phyloP scores from a whole-genome alignment of 106 monocot genomes.

The Dendrobium chrysotoxum region DNA sequence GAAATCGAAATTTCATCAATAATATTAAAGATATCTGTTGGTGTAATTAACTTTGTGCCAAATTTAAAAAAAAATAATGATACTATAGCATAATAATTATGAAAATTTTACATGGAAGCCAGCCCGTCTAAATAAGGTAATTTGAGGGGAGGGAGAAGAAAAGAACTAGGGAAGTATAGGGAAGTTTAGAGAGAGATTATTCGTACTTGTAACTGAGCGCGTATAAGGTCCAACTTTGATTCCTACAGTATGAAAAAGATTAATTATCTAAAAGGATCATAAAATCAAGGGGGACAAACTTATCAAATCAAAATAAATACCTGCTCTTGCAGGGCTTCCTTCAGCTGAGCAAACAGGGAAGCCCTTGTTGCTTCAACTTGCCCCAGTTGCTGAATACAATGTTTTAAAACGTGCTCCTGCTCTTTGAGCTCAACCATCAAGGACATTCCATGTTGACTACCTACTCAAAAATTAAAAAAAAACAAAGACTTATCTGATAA shows the following conservation, averaged over 20 bases:
- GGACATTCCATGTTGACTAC: constrained; percentile 42
- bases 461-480: constrained; percentile 22
- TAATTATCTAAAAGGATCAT: background rate
- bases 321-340: constrained; percentile 85
- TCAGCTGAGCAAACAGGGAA: constrained; percentile 52
- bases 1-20: background rate
- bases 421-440: constrained; percentile 54
- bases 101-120: too few relatives aligned
- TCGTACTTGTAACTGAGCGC: constrained; percentile 76
- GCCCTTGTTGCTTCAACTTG: constrained; percentile 52
- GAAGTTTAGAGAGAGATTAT: background rate
- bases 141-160: background rate
- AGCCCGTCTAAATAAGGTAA: too few relatives aligned
- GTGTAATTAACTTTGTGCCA: background rate
- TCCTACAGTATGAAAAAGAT: constrained; percentile 42
- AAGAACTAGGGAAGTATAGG: background rate
- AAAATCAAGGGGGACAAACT: background rate
- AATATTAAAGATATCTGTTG: background rate
- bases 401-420: constrained; percentile 61
- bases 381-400: constrained; percentile 77
- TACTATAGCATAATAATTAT: background rate
- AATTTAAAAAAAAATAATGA: background rate
- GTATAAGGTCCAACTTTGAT: constrained; percentile 58
- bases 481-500: background rate
- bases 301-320: constrained; percentile 19